Conservation (phyloP, 2,329 filamentous ascomycete species). For the Neodidymelliopsis sp. region DNA sequence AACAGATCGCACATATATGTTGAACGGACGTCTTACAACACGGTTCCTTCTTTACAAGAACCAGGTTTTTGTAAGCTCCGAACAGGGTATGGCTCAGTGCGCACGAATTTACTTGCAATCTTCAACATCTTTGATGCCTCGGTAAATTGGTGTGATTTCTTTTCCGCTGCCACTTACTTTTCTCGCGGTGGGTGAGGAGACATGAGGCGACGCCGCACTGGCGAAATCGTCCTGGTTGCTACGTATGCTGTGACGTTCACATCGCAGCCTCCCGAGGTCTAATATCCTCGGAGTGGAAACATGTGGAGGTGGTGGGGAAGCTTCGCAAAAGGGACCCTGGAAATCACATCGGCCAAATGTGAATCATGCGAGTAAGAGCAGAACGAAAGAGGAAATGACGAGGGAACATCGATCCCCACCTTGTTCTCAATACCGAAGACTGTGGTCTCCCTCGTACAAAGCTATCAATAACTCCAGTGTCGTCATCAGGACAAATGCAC, state of each 20-base stretch:
- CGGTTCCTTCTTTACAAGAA: too few relatives aligned
- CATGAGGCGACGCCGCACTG: background rate
- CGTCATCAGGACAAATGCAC: conserved; percentile 4
- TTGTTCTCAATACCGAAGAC: background rate
- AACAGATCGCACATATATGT: too few relatives aligned
- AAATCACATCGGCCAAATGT: conserved; percentile 9
- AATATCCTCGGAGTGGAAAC: conserved; percentile 4
- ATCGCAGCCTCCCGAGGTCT: conserved; percentile 3
- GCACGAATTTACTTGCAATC: too few relatives aligned
- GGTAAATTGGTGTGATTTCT: too few relatives aligned
- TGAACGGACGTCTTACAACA: too few relatives aligned
- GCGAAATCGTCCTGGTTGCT: too few relatives aligned
- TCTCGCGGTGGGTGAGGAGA: background rate
- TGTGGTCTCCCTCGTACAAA: background rate
- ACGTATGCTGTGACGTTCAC: conserved; percentile 15
- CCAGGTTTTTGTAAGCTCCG: too few relatives aligned
- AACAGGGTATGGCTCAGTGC: too few relatives aligned
- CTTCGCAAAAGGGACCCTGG: conserved; percentile 4
- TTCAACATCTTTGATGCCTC: too few relatives aligned
- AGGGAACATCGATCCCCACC: background rate
- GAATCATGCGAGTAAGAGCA: conserved; percentile 1
- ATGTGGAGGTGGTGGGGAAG: conserved; percentile 16
- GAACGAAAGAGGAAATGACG: conserved; percentile 5
- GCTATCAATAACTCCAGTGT: conserved; percentile 7
- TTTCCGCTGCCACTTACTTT: too few relatives aligned